Percentiles rank a stretch among this genome's conserved stretches.
Conservation (phyloP, 2,329 filamentous ascomycete genomes). For the Sporothrix variecibatus region DNA sequence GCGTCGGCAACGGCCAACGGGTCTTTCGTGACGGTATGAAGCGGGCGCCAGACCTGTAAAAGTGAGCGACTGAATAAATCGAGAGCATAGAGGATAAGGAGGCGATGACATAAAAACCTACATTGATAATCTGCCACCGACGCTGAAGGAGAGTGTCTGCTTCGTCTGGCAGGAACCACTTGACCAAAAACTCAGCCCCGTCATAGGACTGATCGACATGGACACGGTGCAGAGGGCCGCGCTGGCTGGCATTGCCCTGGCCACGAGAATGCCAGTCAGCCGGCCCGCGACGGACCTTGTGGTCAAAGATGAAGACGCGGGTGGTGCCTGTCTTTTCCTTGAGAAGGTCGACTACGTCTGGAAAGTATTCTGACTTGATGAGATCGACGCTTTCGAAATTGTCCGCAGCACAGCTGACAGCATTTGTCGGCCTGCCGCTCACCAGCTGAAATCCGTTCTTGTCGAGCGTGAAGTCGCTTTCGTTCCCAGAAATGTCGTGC, state of each 20-base stretch:
- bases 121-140: slow-evolving; percentile 33
- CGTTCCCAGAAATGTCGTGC: slow-evolving; percentile 52
- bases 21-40: slow-evolving; percentile 49
- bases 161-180: slow-evolving; percentile 30
- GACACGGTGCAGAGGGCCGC: slow-evolving; percentile 50
- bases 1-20: slow-evolving; percentile 46
- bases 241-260: slow-evolving; percentile 60
- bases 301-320: slow-evolving; percentile 63
- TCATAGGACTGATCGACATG: slow-evolving; percentile 48
- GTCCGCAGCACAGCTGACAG: slow-evolving; percentile 48
- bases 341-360: slow-evolving; percentile 61
- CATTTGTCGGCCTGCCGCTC: slow-evolving; percentile 48
- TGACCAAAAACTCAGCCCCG: slow-evolving; percentile 34
- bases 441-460: slow-evolving; percentile 58
- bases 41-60: slow-evolving; percentile 48
- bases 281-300: slow-evolving; percentile 63
- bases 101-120: too few species aligned
- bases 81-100: neutral
- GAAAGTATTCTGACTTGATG: slow-evolving; percentile 57
- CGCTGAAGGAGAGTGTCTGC: slow-evolving; percentile 29
- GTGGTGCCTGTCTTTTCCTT: slow-evolving; percentile 50
- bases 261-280: slow-evolving; percentile 66
- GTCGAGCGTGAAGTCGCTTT: slow-evolving; percentile 61
- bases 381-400: slow-evolving; percentile 54
- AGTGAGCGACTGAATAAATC: too few species aligned